phyloP scores from a whole-genome alignment of 2,329 filamentous ascomycete species.

The Dothistroma pini region DNA sequence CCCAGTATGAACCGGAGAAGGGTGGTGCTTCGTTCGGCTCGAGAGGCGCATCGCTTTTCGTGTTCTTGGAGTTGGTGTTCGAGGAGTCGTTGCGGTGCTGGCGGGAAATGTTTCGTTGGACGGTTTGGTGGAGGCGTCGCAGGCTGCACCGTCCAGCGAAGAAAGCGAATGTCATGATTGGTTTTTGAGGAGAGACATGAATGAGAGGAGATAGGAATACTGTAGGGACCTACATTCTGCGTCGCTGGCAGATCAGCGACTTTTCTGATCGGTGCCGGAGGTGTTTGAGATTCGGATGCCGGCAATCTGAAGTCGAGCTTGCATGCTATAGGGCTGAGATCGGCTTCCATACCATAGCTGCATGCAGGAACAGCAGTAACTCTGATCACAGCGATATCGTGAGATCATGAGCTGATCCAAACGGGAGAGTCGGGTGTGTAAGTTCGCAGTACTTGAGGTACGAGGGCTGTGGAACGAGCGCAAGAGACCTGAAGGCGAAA shows the following conservation, averaged over 20 bases:
- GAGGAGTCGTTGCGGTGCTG: conserved; percentile 27
- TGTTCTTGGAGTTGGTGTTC: conserved; percentile 14
- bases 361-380: neutral
- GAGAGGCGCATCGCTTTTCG: conserved; percentile 3
- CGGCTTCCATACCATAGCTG: neutral
- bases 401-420: neutral
- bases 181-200: conserved; percentile 9
- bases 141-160: conserved; percentile 30
- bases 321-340: neutral
- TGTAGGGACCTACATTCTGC: neutral
- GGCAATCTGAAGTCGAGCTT: neutral
- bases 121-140: conserved; percentile 32
- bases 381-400: neutral
- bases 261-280: neutral
- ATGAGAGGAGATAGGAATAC: neutral
- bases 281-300: neutral
- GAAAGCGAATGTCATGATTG: conserved; percentile 27
- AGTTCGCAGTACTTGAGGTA: too few species aligned
- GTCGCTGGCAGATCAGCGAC: neutral
- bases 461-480: neutral
- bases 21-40: conserved; percentile 18
- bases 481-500: neutral
- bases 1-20: conserved; percentile 44
- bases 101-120: conserved; percentile 32
- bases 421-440: too few species aligned